phyloP scores from a whole-genome alignment of 768 basidiomycete species.

The Amanita thiersii region DNA sequence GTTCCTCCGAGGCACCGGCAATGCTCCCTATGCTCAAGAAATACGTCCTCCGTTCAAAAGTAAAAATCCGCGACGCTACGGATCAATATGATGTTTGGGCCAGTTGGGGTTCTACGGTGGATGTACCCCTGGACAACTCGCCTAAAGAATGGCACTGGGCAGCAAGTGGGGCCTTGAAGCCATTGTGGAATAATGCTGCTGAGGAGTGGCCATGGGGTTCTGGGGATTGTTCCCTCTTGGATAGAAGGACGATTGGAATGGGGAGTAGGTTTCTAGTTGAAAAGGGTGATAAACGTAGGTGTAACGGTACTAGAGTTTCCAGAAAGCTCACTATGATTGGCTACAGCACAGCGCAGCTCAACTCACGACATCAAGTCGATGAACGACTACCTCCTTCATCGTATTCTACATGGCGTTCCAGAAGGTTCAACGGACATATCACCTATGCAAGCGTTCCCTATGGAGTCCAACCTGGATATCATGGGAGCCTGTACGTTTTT shows the following conservation, averaged over 20 bases:
- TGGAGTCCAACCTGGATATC: conserved; percentile 90
- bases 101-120: conserved; percentile 55
- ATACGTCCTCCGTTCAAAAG: conserved; percentile 83
- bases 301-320: not conserved
- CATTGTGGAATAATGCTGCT: conserved; percentile 46
- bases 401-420: conserved; percentile 78
- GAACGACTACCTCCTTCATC: conserved; percentile 67
- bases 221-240: conserved; percentile 41
- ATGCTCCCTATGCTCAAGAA: conserved; percentile 71
- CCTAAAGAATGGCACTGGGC: conserved; percentile 41
- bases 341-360: conserved; percentile 42
- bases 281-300: conserved; percentile 72
- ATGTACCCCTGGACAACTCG: conserved; percentile 12
- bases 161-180: conserved; percentile 71
- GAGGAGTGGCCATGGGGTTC: conserved; percentile 54
- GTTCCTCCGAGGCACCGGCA: conserved; percentile 48
- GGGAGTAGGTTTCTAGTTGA: conserved; percentile 63
- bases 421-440: conserved; percentile 77
- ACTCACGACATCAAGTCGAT: conserved; percentile 45
- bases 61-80: conserved; percentile 72
- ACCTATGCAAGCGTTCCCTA: conserved; percentile 76
- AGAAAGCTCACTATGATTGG: conserved; percentile 2
- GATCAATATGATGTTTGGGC: conserved; percentile 77
- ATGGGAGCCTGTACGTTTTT: conserved; percentile 83
- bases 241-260: conserved; percentile 71